phyloP scores from a whole-genome alignment of 1,139 yeast species.

The Tardiomyces digboiensis region DNA sequence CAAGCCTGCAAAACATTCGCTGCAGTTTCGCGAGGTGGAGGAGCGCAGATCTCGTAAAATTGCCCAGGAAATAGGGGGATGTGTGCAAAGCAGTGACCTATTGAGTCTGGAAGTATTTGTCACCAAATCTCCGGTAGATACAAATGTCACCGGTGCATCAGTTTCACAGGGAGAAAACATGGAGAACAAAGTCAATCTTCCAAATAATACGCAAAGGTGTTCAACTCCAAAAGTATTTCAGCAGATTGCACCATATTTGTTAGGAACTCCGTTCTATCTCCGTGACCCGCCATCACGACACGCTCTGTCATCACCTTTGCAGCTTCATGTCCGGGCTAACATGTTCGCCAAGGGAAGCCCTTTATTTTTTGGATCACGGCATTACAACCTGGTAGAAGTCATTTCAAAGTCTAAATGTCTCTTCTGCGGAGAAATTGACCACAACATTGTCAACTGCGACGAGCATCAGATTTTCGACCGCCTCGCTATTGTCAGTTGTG shows the following conservation, averaged over 20 bases:
- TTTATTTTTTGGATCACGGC: neutral
- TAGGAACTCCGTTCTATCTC: neutral
- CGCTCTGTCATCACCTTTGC: neutral
- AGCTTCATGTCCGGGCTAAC: neutral
- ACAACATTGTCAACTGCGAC: neutral
- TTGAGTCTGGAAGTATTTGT: neutral
- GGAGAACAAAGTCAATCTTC: too few relatives aligned
- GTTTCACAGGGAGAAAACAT: too few relatives aligned
- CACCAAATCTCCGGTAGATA: neutral
- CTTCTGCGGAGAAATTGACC: neutral
- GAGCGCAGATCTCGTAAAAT: neutral
- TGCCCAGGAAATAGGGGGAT: neutral
- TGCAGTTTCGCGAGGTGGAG: neutral
- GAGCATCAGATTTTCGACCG: neutral
- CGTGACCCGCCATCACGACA: neutral
- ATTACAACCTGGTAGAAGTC: neutral
- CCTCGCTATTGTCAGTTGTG: neutral
- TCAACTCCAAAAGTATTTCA: too few relatives aligned
- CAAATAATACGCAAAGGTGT: too few relatives aligned
- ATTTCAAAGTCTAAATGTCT: neutral
- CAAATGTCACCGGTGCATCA: too few relatives aligned
- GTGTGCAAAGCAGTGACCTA: neutral
- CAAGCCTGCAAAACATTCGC: neutral
- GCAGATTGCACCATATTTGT: neutral
- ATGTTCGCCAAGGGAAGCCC: neutral